These are phyloP conservation scores for Gaultheria prostrata DNA, from an alignment of 148 eudicot genomes.

Conservation along the genomic window DNA sequence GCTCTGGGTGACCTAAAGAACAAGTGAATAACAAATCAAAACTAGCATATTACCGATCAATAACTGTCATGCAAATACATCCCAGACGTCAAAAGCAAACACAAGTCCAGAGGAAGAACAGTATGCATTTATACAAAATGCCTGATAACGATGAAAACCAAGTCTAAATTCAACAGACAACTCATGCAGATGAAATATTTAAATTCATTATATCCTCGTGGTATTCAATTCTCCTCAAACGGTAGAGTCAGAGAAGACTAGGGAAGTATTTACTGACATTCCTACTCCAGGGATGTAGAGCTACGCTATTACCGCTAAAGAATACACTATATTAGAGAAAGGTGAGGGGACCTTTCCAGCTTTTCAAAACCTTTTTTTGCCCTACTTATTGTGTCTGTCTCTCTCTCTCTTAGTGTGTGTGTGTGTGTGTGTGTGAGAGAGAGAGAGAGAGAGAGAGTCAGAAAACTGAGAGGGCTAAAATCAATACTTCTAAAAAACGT, in stretches of 20 bases:
- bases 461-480: not conserved
- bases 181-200: too few relatives aligned
- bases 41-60: not conserved
- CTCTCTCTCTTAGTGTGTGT: too few relatives aligned
- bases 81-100: not conserved
- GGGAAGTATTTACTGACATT: not conserved
- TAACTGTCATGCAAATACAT: not conserved
- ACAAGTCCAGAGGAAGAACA: not conserved
- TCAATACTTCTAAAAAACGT: not conserved
- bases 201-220: not conserved
- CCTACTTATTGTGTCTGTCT: too few relatives aligned
- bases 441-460: not conserved
- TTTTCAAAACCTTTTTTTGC: not conserved
- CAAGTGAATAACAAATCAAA: not conserved
- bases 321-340: not conserved
- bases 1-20: slow-evolving; percentile 40
- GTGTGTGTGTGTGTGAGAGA: not conserved
- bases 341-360: not conserved
- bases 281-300: not conserved
- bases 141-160: not conserved
- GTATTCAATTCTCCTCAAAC: not conserved
- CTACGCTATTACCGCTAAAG: not conserved
- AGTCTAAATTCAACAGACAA: not conserved
- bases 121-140: not conserved
- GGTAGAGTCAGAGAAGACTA: not conserved